These are phyloP conservation scores for Ceratocystis alfenasii DNA, from an alignment of 2,329 filamentous ascomycete species.

Conservation along the genomic window DNA sequence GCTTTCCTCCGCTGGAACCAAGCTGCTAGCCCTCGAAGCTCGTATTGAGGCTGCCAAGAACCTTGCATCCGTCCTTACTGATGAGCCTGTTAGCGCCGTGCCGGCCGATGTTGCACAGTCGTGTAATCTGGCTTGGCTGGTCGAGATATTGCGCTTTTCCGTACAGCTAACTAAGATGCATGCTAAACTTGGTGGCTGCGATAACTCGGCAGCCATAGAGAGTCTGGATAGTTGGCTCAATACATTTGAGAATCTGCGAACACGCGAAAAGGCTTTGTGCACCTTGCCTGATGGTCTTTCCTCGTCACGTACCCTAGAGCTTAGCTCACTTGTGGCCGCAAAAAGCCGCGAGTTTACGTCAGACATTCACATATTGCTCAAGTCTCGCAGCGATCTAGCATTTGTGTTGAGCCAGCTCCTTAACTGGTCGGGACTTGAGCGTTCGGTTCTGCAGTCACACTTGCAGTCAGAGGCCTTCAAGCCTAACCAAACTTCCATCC, in stretches of 20 bases:
- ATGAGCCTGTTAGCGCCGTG: constrained; percentile 2
- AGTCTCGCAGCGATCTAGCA: constrained; percentile 42
- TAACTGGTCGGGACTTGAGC: constrained; percentile 45
- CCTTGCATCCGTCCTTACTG: constrained; percentile 11
- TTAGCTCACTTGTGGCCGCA: constrained; percentile 30
- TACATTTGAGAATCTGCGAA: constrained; percentile 35
- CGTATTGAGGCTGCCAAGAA: constrained; percentile 7
- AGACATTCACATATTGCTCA: constrained; percentile 33
- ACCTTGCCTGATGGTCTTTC: constrained; percentile 42
- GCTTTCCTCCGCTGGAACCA: constrained; percentile 26
- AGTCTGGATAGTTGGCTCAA: constrained; percentile 41
- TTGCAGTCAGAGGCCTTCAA: not conserved
- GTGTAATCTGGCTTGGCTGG: constrained; percentile 44
- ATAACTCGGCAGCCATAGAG: constrained; percentile 36
- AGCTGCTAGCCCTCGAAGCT: constrained; percentile 12
- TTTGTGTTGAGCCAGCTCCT: constrained; percentile 56
- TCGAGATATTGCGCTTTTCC: constrained; percentile 53
- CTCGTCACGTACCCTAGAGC: constrained; percentile 30
- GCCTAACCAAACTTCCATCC: constrained; percentile 24
- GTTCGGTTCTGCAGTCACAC: constrained; percentile 25
- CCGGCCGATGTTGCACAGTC: constrained; percentile 7
- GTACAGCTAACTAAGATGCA: constrained; percentile 54
- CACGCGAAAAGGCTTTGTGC: constrained; percentile 34
- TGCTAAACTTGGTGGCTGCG: constrained; percentile 46
- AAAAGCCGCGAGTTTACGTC: constrained; percentile 32